Conservation (phyloP, 441 rosid species). For the Pelargonium citronellum region DNA sequence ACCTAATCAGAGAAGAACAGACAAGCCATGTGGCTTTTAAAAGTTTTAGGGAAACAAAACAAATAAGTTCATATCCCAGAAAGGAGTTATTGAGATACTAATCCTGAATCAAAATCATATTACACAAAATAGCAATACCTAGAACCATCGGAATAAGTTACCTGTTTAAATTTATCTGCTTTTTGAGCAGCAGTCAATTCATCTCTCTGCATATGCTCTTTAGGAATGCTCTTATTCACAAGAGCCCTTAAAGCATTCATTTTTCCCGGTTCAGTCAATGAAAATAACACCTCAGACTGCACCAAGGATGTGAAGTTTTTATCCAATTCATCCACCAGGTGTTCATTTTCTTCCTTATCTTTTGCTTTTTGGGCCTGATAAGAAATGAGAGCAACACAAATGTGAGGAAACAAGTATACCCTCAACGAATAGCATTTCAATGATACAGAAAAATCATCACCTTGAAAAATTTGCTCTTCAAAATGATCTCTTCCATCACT, state of each 20-base stretch:
- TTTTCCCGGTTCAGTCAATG: conserved; percentile 62
- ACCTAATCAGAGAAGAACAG: background rate
- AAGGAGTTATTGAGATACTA: background rate
- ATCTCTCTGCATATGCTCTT: conserved; percentile 34
- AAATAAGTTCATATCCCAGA: too few species aligned
- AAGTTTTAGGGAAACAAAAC: background rate
- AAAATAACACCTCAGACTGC: conserved; percentile 47
- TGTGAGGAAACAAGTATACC: conserved; percentile 10
- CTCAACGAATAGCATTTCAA: conserved; percentile 7
- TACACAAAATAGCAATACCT: background rate
- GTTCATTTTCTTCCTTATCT: conserved; percentile 74
- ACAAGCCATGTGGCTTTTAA: background rate
- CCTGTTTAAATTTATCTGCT: conserved; percentile 36
- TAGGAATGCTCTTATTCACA: conserved; percentile 34
- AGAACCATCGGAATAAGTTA: conserved; percentile 22
- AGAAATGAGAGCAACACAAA: conserved; percentile 5
- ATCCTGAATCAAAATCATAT: background rate
- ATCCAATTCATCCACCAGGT: conserved; percentile 71
- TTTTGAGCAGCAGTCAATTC: conserved; percentile 22
- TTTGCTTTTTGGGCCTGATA: conserved; percentile 78
- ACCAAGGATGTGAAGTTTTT: conserved; percentile 56
- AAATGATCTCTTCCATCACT: conserved; percentile 79
- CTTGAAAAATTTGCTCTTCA: conserved; percentile 94
- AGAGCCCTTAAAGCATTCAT: conserved; percentile 57
- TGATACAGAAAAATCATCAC: conserved; percentile 32